Conservation (phyloP, 208 protist genomes). For the Trypanosoma melophagium region DNA sequence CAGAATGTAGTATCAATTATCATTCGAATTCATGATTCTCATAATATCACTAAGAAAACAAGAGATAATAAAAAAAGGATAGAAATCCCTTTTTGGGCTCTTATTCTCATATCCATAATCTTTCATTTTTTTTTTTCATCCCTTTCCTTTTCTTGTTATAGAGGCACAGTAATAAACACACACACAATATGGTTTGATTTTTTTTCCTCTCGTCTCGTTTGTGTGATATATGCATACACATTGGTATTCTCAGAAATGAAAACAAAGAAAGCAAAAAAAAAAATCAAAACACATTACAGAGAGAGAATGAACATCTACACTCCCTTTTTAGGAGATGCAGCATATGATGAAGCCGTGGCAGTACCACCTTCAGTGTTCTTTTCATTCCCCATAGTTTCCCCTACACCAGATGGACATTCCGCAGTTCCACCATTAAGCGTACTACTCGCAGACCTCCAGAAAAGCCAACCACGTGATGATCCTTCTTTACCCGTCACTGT, state of each 20-base stretch:
- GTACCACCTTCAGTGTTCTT: not conserved
- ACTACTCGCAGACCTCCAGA: conserved; percentile 3
- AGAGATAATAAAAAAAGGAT: conserved; percentile 11
- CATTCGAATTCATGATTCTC: too few relatives aligned
- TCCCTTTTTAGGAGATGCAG: not conserved
- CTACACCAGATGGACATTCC: not conserved
- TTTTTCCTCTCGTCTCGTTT: too few relatives aligned
- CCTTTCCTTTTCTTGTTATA: not conserved
- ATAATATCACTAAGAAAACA: not conserved
- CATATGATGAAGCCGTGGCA: not conserved
- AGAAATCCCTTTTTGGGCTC: conserved; percentile 11
- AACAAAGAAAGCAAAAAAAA: too few relatives aligned
- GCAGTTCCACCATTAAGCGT: not conserved
- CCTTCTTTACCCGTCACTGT: not conserved
- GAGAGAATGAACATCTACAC: conserved; percentile 3
- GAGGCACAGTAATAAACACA: not conserved
- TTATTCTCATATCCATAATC: not conserved
- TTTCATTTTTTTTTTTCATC: not conserved
- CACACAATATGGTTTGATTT: too few relatives aligned
- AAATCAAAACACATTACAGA: too few relatives aligned
- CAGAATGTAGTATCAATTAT: not conserved
- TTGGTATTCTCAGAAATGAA: too few relatives aligned
- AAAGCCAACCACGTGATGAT: conserved; percentile 13
- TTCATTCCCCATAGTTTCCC: not conserved
- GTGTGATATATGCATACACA: too few relatives aligned